These are phyloP conservation scores for Onygenales sp. DNA, from an alignment of 2,329 filamentous ascomycete species.

Conservation along the genomic window DNA sequence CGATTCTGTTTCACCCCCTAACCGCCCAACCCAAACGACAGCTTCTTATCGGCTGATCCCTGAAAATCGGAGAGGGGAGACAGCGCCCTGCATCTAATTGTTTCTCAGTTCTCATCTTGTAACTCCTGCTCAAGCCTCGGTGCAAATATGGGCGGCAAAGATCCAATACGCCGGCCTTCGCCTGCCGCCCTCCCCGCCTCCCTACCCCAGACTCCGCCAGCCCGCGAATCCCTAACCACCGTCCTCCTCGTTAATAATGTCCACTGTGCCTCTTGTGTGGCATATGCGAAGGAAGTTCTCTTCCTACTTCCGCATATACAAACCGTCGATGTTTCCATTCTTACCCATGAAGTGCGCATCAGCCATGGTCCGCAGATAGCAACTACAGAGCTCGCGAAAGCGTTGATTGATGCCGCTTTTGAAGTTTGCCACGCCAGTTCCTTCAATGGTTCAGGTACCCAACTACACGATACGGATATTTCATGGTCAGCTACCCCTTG, in stretches of 20 bases:
- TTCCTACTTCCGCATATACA: slow-evolving; percentile 25
- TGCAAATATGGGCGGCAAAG: background rate
- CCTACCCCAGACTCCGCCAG: background rate
- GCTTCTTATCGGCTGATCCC: too few relatives aligned
- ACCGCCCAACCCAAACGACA: too few relatives aligned
- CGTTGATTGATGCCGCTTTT: slow-evolving; percentile 37
- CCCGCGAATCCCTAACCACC: slow-evolving; percentile 12
- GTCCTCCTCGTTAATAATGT: slow-evolving; percentile 39
- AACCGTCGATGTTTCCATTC: slow-evolving; percentile 33
- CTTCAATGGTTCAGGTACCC: slow-evolving; percentile 21
- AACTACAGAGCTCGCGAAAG: slow-evolving; percentile 24
- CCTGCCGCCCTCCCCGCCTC: background rate
- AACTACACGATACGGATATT: slow-evolving; percentile 28
- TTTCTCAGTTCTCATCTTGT: background rate
- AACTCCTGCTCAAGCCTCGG: background rate
- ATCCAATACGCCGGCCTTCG: background rate
- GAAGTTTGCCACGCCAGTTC: slow-evolving; percentile 38
- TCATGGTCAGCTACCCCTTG: slow-evolving; percentile 15
- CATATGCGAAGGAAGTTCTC: slow-evolving; percentile 36
- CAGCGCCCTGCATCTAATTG: background rate
- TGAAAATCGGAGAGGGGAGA: too few relatives aligned
- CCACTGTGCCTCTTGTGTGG: slow-evolving; percentile 40
- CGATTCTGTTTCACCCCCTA: too few relatives aligned
- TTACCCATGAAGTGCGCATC: slow-evolving; percentile 35
- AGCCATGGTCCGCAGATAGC: slow-evolving; percentile 24